Evolutionary conservation across 148 eudicot species (phyloP).

Genomic region (Fagopyrum homotropicum): DNA sequence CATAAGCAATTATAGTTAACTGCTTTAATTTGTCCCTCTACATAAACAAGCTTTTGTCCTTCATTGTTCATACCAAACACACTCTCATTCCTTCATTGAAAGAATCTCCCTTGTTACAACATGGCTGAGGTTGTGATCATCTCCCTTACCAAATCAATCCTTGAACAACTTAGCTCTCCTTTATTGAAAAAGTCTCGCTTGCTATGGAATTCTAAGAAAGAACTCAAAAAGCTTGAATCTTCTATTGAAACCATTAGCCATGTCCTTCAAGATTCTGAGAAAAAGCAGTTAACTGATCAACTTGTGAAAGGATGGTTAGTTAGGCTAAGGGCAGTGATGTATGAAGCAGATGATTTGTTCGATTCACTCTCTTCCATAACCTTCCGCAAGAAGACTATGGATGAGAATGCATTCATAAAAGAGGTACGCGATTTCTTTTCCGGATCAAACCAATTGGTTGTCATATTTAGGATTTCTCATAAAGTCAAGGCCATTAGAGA

Average conservation of each 20-base stretch:
- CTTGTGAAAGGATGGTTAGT: not conserved
- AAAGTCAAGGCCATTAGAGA: not conserved
- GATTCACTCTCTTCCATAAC: not conserved
- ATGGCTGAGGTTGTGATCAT: too few species aligned
- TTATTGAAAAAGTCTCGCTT: too few species aligned
- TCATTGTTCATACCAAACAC: too few species aligned
- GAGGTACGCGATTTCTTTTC: not conserved
- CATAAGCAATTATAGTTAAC: too few species aligned
- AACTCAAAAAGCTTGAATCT: not conserved
- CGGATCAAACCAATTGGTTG: not conserved
- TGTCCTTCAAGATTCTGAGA: not conserved
- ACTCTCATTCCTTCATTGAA: too few species aligned
- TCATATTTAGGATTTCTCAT: not conserved
- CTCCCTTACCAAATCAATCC: too few species aligned
- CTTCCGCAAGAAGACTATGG: not conserved
- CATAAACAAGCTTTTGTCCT: too few species aligned
- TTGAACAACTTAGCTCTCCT: too few species aligned
- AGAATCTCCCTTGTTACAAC: too few species aligned
- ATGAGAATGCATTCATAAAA: not conserved
- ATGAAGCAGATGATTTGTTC: not conserved
- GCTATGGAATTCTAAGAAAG: not conserved
- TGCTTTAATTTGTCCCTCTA: too few species aligned
- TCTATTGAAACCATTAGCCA: not conserved
- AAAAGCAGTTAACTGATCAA: not conserved
- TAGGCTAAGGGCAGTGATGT: not conserved